Conservation (phyloP, 768 basidiomycete genomes). For the Antrodiella citrinella region DNA sequence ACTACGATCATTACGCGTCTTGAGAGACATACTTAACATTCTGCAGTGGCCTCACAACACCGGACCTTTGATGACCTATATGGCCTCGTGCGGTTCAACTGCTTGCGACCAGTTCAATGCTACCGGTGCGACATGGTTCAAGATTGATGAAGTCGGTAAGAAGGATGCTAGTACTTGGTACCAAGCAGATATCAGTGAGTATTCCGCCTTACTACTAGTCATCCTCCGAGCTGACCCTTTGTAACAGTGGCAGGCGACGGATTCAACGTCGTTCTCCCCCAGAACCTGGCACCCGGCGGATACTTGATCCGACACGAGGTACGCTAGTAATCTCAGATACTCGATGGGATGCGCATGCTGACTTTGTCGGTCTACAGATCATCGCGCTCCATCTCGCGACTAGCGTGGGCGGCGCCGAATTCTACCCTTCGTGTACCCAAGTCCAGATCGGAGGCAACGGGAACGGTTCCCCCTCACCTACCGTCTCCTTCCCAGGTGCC, state of each 20-base stretch:
- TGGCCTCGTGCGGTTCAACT: conserved; percentile 51
- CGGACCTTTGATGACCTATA: conserved; percentile 68
- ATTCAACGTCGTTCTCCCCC: conserved; percentile 25
- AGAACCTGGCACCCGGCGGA: conserved; percentile 53
- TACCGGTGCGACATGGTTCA: conserved; percentile 62
- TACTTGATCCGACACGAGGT: conserved; percentile 71
- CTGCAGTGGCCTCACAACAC: conserved; percentile 43
- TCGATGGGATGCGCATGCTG: conserved; percentile 5
- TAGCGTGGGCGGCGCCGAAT: conserved; percentile 60
- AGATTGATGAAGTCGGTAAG: conserved; percentile 30
- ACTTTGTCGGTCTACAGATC: conserved; percentile 27
- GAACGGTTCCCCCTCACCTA: conserved; percentile 40
- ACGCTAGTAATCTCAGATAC: background rate
- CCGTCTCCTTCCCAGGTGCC: conserved; percentile 62
- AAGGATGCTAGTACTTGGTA: conserved; percentile 17
- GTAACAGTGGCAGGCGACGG: too few relatives aligned
- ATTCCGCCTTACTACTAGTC: too few relatives aligned
- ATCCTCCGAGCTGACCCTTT: too few relatives aligned
- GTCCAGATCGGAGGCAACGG: conserved; percentile 45
- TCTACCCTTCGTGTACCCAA: conserved; percentile 68
- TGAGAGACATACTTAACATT: background rate
- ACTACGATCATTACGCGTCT: background rate
- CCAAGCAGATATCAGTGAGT: conserved; percentile 19
- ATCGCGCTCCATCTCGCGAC: conserved; percentile 65
- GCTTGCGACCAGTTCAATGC: conserved; percentile 55